Percentiles rank a stretch among this genome's conserved stretches.
Evolutionary conservation across 169 alveolate species (phyloP).

Genomic region (Theileria equi): DNA sequence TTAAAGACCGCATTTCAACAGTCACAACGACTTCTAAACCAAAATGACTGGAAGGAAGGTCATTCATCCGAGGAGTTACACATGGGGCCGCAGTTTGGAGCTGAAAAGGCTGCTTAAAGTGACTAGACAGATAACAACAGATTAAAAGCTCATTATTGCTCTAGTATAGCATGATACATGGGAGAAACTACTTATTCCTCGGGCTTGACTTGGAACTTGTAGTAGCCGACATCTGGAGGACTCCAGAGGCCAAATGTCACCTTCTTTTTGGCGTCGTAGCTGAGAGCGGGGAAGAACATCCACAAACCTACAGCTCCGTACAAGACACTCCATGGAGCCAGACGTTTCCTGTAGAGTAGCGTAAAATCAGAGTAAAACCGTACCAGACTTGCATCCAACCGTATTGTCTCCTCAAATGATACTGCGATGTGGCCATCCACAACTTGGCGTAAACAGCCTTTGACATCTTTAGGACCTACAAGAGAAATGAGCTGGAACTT

Average conservation of each 20-base stretch:
- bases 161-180: background rate
- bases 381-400: constrained; percentile 77
- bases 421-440: constrained; percentile 77
- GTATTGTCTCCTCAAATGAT: constrained; percentile 68
- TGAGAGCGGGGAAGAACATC: constrained; percentile 63
- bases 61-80: no score
- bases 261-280: constrained; percentile 54
- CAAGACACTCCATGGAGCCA: constrained; percentile 67
- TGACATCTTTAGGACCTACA: constrained; percentile 35
- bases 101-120: no score
- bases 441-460: constrained; percentile 75
- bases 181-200: background rate
- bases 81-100: no score
- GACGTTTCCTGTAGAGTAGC: constrained; percentile 53
- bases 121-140: no score
- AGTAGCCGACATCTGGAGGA: constrained; percentile 73
- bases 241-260: constrained; percentile 72
- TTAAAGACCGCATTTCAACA: no score
- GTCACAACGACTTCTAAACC: no score
- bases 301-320: constrained; percentile 63
- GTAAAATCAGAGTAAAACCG: constrained; percentile 11
- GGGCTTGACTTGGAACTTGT: constrained; percentile 13
- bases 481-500: no score
- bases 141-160: no score
- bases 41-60: no score